A percentile compares a stretch with the other conserved stretches of the same genome.
These are phyloP conservation scores for Talaromyces sp. DNA, from an alignment of 2,329 filamentous ascomycete genomes.

Conservation along the genomic window DNA sequence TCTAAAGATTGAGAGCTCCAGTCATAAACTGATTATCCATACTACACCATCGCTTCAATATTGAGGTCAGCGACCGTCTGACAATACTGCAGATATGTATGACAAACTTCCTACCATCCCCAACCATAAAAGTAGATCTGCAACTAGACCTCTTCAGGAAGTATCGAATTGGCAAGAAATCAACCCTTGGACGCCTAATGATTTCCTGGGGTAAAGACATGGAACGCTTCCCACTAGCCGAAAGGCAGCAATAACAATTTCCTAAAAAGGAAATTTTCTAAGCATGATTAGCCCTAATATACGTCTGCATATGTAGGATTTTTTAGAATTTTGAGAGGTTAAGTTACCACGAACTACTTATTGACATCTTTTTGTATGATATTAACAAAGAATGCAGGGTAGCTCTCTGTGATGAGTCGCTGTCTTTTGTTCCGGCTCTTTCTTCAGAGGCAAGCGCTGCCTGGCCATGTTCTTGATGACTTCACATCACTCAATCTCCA, in stretches of 20 bases:
- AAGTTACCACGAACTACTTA: neutral
- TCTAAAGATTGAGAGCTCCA: no score
- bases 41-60: neutral
- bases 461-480: neutral
- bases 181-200: neutral
- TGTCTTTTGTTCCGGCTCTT: neutral
- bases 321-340: rapidly evolving
- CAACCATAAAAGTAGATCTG: neutral
- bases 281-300: neutral
- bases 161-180: neutral
- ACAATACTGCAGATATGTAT: neutral
- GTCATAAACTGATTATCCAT: no score
- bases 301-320: no score
- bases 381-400: neutral
- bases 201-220: neutral
- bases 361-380: neutral
- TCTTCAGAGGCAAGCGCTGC: neutral
- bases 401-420: neutral
- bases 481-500: neutral
- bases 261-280: neutral
- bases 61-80: neutral
- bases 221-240: neutral
- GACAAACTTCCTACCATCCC: neutral
- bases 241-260: neutral
- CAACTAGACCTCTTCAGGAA: neutral